A percentile compares a stretch with the other conserved stretches of the same genome.
Evolutionary conservation across 306 rosid genomes (phyloP).

Genomic region (Canavalia ensiformis): DNA sequence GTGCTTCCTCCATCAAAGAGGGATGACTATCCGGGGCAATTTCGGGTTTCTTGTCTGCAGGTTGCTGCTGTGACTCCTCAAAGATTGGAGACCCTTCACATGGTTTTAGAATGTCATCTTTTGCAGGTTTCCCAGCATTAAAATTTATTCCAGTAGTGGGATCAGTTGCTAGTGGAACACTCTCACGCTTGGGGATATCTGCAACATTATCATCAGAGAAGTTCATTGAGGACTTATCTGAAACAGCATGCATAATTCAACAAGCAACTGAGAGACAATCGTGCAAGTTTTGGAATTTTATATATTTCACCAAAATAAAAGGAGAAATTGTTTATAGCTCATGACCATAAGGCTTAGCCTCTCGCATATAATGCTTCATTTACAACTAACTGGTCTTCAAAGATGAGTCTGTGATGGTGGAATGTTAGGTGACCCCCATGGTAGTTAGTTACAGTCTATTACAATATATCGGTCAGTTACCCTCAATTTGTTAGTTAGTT

Average conservation of each 20-base stretch:
- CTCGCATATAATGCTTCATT: neutral
- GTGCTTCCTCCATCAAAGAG: conserved; percentile 36
- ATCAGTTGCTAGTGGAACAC: conserved; percentile 11
- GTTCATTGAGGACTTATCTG: too few species aligned
- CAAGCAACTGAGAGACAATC: conserved; percentile 27
- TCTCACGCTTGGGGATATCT: neutral
- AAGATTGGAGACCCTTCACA: conserved; percentile 3
- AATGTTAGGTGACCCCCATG: too few species aligned
- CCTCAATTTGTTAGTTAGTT: too few species aligned
- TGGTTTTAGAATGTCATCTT: conserved; percentile 9
- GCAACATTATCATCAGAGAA: neutral
- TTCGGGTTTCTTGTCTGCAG: conserved; percentile 32
- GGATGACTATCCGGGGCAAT: conserved; percentile 23
- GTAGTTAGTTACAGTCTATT: too few species aligned
- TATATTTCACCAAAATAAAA: conserved; percentile 7
- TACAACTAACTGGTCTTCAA: neutral
- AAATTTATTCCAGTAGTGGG: conserved; percentile 9
- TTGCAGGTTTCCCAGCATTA: conserved; percentile 8
- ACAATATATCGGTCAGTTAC: too few species aligned
- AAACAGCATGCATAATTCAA: conserved; percentile 25
- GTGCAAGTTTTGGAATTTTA: conserved; percentile 1
- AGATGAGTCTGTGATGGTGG: neutral
- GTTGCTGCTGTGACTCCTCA: conserved; percentile 37
- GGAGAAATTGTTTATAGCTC: neutral
- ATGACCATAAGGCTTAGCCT: neutral